Conservation (phyloP, 2,329 filamentous ascomycete genomes). For the Colletotrichum spaethianum region DNA sequence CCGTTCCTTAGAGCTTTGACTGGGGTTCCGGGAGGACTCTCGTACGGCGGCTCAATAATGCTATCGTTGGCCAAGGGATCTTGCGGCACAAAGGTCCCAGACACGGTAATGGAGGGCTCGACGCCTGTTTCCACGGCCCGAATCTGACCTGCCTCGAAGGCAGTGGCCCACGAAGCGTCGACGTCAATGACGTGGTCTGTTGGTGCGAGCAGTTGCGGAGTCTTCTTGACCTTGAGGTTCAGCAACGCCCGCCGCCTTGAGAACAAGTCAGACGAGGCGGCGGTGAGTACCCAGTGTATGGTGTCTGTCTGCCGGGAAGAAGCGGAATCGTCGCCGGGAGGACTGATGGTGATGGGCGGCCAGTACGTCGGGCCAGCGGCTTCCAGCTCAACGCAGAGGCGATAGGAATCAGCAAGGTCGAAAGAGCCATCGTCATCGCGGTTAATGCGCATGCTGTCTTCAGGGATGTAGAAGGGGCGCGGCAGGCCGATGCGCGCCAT, state of each 20-base stretch:
- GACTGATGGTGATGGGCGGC: conserved; percentile 59
- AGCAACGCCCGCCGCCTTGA: conserved; percentile 52
- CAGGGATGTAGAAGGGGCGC: conserved; percentile 66
- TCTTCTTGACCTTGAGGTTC: conserved; percentile 53
- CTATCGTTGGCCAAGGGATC: conserved; percentile 17
- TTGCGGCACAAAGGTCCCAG: conserved; percentile 48
- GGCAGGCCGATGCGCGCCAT: conserved; percentile 64
- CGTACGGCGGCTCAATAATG: conserved; percentile 44
- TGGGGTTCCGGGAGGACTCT: conserved; percentile 25
- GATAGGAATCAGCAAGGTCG: conserved; percentile 65
- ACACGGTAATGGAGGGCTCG: conserved; percentile 60
- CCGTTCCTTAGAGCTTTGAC: conserved; percentile 37
- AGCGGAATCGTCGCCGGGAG: conserved; percentile 22
- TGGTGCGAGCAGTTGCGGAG: conserved; percentile 45
- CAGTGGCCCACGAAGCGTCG: conserved; percentile 62
- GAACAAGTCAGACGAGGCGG: conserved; percentile 58
- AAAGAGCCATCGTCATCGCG: conserved; percentile 62
- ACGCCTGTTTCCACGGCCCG: conserved; percentile 56
- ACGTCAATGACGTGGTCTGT: conserved; percentile 66
- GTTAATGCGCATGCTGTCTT: conserved; percentile 65
- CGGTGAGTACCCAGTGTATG: conserved; percentile 56
- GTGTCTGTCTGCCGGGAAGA: conserved; percentile 38
- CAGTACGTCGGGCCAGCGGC: conserved; percentile 64
- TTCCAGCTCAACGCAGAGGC: conserved; percentile 66
- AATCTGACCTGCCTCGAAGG: conserved; percentile 52